Conservation (phyloP, 768 basidiomycete genomes). For the Mycena belliarum region DNA sequence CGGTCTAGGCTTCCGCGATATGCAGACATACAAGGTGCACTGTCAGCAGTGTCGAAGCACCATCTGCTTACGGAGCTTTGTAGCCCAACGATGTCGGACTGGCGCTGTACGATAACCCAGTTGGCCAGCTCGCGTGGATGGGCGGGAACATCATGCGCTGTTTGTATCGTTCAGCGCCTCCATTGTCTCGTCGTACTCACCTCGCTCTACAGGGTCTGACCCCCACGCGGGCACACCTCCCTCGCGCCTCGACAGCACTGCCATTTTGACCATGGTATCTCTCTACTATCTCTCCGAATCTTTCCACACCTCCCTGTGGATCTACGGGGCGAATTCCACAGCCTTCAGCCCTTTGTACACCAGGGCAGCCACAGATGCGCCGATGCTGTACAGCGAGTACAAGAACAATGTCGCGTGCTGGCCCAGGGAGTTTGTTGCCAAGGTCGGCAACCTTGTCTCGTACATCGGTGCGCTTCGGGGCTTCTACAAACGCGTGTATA, state of each 20-base stretch:
- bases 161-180: not conserved
- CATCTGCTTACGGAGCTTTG: not conserved
- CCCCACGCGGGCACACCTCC: slow-evolving; percentile 12
- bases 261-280: slow-evolving; percentile 25
- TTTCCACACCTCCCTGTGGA: slow-evolving; percentile 21
- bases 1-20: not conserved
- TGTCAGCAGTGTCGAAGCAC: not conserved
- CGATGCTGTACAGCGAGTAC: not conserved
- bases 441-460: slow-evolving; percentile 1
- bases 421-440: not conserved
- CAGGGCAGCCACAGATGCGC: slow-evolving; percentile 1
- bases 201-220: slow-evolving; percentile 1
- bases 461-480: slow-evolving; percentile 5
- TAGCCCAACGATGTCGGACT: slow-evolving; percentile 27
- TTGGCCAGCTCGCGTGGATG: slow-evolving; percentile 30
- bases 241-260: slow-evolving; percentile 1
- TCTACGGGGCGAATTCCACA: slow-evolving; percentile 15
- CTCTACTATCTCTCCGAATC: slow-evolving; percentile 27
- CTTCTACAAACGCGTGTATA: no score
- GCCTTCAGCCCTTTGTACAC: not conserved
- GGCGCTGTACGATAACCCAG: slow-evolving; percentile 26
- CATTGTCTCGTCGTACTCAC: not conserved
- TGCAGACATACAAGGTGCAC: slow-evolving; percentile 2
- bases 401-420: slow-evolving; percentile 6
- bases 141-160: slow-evolving; percentile 25